These are phyloP conservation scores for Agarophyton chilense DNA, from an alignment of 23 red algal genomes.

Conservation along the genomic window DNA sequence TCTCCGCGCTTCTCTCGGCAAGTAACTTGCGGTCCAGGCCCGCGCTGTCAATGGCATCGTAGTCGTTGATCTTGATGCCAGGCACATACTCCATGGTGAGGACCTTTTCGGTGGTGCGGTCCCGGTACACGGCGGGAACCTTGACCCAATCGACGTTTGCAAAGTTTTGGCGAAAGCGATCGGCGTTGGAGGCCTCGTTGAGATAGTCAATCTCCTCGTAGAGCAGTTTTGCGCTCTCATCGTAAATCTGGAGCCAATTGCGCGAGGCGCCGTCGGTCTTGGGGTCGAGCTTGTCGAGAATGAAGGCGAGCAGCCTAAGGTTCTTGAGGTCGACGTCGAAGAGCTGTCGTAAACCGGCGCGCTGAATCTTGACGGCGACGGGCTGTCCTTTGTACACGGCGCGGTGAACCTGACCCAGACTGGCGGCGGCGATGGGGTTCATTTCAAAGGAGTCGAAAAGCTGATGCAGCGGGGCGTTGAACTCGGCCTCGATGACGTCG, in stretches of 20 bases:
- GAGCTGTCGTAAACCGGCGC: conserved; percentile 86
- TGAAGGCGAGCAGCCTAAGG: conserved; percentile 64
- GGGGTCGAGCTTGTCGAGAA: conserved; percentile 85
- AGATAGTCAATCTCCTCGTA: conserved; percentile 98
- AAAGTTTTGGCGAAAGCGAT: conserved; percentile 88
- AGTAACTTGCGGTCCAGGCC: conserved; percentile 79
- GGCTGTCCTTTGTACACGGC: conserved; percentile 74
- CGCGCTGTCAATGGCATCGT: conserved; percentile 61
- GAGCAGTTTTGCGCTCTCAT: conserved; percentile 89
- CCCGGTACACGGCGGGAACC: conserved; percentile 79
- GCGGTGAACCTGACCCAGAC: conserved; percentile 95
- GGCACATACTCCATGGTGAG: conserved; percentile 96
- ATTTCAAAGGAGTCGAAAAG: conserved; percentile 83
- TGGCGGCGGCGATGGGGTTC: conserved; percentile 92
- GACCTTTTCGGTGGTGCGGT: conserved; percentile 73
- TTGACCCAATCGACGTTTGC: conserved; percentile 66
- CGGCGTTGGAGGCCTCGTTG: conserved; percentile 83
- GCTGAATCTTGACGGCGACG: conserved; percentile 96
- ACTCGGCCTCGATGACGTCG: conserved; percentile 79
- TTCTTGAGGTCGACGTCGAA: conserved; percentile 98
- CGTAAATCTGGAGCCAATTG: conserved; percentile 92
- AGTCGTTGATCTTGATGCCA: conserved; percentile 92
- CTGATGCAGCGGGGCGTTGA: conserved; percentile 60
- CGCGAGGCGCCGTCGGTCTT: conserved; percentile 77
- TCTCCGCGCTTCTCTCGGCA: conserved; percentile 76